These are phyloP conservation scores for Exophiala sideris DNA, from an alignment of 2,329 filamentous ascomycete genomes.

Conservation along the genomic window DNA sequence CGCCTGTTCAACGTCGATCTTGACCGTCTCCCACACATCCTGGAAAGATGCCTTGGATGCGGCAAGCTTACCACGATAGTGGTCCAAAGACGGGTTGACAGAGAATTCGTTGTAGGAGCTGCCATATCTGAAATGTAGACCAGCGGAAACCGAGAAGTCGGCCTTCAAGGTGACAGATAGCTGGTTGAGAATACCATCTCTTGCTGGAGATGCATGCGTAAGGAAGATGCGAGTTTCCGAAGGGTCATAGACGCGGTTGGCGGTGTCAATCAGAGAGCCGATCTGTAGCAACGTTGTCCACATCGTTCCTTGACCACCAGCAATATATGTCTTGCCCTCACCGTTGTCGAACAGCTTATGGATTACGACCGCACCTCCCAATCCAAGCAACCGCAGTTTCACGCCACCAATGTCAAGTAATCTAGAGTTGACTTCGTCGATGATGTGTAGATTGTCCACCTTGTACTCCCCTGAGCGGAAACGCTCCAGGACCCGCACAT, in stretches of 20 bases:
- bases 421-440: slow-evolving; percentile 95
- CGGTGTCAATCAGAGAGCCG: slow-evolving; percentile 95
- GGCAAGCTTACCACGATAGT: slow-evolving; percentile 96
- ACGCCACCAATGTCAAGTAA: slow-evolving; percentile 92
- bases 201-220: slow-evolving; percentile 92
- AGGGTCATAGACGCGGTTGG: slow-evolving; percentile 96
- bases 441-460: slow-evolving; percentile 94
- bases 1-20: slow-evolving; percentile 89
- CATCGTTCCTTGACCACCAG: slow-evolving; percentile 97
- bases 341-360: slow-evolving; percentile 99
- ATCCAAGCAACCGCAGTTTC: slow-evolving; percentile 86
- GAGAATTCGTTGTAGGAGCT: slow-evolving; percentile 99
- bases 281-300: slow-evolving; percentile 98
- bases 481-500: slow-evolving; percentile 95
- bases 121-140: slow-evolving; percentile 96
- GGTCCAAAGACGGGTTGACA: slow-evolving; percentile 94
- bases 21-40: slow-evolving; percentile 99
- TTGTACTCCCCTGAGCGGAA: slow-evolving; percentile 98
- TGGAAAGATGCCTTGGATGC: slow-evolving; percentile 98
- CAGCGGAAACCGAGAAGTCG: slow-evolving; percentile 96
- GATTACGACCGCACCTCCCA: slow-evolving; percentile 97
- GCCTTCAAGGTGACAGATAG: slow-evolving; percentile 95
- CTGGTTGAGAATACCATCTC: slow-evolving; percentile 95
- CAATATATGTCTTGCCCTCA: slow-evolving; percentile 95
- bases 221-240: slow-evolving; percentile 96